Conservation (phyloP, 2,329 filamentous ascomycete genomes). For the Cadophora luteo-olivacea region DNA sequence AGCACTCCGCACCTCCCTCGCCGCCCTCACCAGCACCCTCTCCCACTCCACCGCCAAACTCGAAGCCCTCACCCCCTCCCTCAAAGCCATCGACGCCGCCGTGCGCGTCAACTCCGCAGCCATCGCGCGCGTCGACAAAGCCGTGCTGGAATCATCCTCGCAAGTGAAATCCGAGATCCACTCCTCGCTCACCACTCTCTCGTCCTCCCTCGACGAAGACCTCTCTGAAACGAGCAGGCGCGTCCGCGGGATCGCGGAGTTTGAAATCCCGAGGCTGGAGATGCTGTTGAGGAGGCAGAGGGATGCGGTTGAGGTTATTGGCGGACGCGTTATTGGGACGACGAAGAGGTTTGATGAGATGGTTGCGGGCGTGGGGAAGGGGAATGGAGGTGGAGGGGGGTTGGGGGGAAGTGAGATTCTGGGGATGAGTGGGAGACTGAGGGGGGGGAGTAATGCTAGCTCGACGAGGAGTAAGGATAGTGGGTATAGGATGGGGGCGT, state of each 20-base stretch:
- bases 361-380: constrained; percentile 29
- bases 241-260: constrained; percentile 33
- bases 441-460: constrained; percentile 31
- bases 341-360: constrained; percentile 36
- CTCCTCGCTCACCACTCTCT: constrained; percentile 24
- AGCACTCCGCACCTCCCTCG: not conserved
- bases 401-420: constrained; percentile 18
- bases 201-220: constrained; percentile 32
- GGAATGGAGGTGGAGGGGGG: not conserved
- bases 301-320: constrained; percentile 34
- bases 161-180: constrained; percentile 34
- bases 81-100: constrained; percentile 23
- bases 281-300: constrained; percentile 22
- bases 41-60: constrained; percentile 11
- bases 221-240: constrained; percentile 33
- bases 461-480: constrained; percentile 28
- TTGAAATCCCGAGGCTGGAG: constrained; percentile 34
- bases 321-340: constrained; percentile 32
- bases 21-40: not conserved
- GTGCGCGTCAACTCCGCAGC: constrained; percentile 35
- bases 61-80: constrained; percentile 1
- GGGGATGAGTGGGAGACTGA: constrained; percentile 20
- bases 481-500: constrained; percentile 16
- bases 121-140: constrained; percentile 35
- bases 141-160: constrained; percentile 34